phyloP scores from a whole-genome alignment of 225 moss, liverwort and hornwort genomes.

The Pseudoscleropodium purum region DNA sequence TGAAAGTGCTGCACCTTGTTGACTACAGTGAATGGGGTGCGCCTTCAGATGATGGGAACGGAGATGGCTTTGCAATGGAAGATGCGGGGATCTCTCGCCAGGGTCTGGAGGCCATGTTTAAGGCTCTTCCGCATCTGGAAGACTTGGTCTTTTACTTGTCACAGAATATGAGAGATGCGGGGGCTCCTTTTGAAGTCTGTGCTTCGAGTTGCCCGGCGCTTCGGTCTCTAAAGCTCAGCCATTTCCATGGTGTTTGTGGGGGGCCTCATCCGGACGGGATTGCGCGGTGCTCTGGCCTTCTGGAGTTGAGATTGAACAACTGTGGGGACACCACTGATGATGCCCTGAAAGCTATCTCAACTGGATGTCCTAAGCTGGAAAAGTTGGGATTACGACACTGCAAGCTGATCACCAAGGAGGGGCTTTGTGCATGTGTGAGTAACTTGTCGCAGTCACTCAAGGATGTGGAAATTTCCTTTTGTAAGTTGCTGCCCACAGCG shows the following conservation, averaged over 20 bases:
- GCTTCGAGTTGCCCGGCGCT: constrained; percentile 55
- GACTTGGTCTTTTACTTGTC: constrained; percentile 54
- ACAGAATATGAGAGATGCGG: constrained; percentile 59
- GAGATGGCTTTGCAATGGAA: constrained; percentile 46
- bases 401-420: constrained; percentile 56
- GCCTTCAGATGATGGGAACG: constrained; percentile 22
- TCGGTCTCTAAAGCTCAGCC: constrained; percentile 55
- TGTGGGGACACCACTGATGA: constrained; percentile 66
- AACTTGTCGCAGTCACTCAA: constrained; percentile 38
- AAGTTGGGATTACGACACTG: constrained; percentile 58
- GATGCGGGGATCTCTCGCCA: constrained; percentile 54
- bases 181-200: constrained; percentile 50
- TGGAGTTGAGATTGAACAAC: constrained; percentile 47
- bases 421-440: constrained; percentile 40
- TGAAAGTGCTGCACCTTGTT: constrained; percentile 72
- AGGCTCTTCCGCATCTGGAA: constrained; percentile 55
- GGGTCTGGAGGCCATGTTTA: constrained; percentile 74
- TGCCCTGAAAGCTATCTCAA: constrained; percentile 38
- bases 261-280: constrained; percentile 66
- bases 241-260: constrained; percentile 72
- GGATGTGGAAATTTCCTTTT: constrained; percentile 60
- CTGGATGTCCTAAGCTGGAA: constrained; percentile 49
- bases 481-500: constrained; percentile 54
- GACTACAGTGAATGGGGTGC: constrained; percentile 58
- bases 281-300: constrained; percentile 42